Base-by-base conservation (phyloP, 2,329 filamentous ascomycete genomes). In the Trichothecium roseum region DNA sequence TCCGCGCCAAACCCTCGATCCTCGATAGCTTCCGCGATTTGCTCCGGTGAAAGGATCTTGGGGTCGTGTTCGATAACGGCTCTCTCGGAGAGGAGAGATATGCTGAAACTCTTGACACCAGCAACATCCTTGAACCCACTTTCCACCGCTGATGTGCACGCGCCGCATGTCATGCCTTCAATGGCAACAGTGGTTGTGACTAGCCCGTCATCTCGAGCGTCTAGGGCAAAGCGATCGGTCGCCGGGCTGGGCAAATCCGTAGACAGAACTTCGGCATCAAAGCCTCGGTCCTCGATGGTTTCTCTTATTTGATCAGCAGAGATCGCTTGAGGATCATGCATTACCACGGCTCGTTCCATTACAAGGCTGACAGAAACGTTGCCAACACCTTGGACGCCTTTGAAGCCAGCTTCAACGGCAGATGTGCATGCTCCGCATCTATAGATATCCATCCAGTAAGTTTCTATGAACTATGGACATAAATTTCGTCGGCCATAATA, bases 351-450 rank as follows among this genome's bases (percentile, higher is more conserved):
- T 40, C 89, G 78, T 59, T 94, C 88, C 78, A 95, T 94, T 37
- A 95, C 83, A 48, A 98, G 66, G 55, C 86, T 94, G 49, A 98
- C 83, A 8, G 87, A 93, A 40, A 96, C 86, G 47, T 72, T 86
- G 43, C 82, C 84, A 8, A 91, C 78, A 37, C 91, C 89, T 28
- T 81, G 69, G 5, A 94, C 72, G 45, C 74, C 76, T 50, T 85
- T 82, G 63, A 98, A 94, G 45, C 84, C 91, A 40, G 81, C 76
- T 68, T 96, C 89, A 47, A 98, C 81, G n/a, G 91, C 81, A 30
- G 88, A 93, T 18, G 89, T 95, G 57, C 91, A 98, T 47, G 89
- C 82, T 53, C 89, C 88, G 63, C 91, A 98, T 44, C 72, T 77
- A 69, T 73, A 66, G 72, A 18, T 28, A 16, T 10, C 15, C 12